Evolutionary conservation across 768 basidiomycete genomes (phyloP).

Genomic region (Xerocomus spinulosus): DNA sequence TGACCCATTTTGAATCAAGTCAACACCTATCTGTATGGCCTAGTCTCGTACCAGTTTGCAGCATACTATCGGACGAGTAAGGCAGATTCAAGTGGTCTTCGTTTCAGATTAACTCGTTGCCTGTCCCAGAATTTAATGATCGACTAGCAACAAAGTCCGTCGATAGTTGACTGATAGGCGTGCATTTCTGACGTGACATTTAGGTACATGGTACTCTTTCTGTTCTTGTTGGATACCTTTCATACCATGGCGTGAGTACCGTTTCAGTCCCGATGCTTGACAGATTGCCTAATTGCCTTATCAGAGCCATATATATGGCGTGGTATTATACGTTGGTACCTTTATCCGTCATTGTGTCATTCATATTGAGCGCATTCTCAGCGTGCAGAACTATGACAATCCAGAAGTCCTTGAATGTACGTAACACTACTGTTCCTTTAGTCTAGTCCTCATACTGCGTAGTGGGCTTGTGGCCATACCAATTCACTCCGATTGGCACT

Average conservation of each 20-base stretch:
- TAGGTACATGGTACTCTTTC: conserved; percentile 9
- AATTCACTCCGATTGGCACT: conserved; percentile 46
- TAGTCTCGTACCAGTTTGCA: conserved; percentile 40
- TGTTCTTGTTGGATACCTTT: conserved; percentile 11
- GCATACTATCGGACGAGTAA: conserved; percentile 24
- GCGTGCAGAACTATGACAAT: conserved; percentile 13
- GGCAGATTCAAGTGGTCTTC: background rate
- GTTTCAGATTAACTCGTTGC: background rate
- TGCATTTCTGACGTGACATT: background rate
- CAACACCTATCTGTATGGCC: conserved; percentile 32
- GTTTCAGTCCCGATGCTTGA: background rate
- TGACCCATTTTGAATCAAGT: background rate
- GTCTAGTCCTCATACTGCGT: background rate
- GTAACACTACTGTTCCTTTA: background rate
- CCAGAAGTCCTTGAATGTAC: conserved; percentile 7
- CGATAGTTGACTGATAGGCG: background rate
- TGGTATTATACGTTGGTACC: conserved; percentile 8
- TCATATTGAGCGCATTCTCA: background rate
- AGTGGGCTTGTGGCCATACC: conserved; percentile 46
- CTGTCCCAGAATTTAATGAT: conserved; percentile 9
- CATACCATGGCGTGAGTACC: conserved; percentile 9
- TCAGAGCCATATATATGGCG: conserved; percentile 12
- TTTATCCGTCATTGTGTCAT: background rate
- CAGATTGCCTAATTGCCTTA: background rate
- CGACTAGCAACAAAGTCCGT: conserved; percentile 1